phyloP scores from a whole-genome alignment of 352 stramenopile genomes.

The Pythium periplocum region DNA sequence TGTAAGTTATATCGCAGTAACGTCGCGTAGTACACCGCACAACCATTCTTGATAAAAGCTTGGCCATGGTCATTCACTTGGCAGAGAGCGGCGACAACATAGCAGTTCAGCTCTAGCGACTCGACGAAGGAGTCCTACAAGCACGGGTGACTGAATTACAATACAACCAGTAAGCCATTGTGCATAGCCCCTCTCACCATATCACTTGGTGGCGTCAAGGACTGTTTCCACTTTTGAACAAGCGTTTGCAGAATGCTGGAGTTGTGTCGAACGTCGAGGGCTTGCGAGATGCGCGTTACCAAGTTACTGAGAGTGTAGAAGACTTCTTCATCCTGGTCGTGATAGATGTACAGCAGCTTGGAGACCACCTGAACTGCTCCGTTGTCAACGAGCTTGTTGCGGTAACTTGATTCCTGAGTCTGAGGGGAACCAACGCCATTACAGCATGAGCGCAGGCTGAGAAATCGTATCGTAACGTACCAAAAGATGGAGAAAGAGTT shows the following conservation, averaged over 20 bases:
- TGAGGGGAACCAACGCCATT: too few relatives aligned
- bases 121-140: slow-evolving; percentile 27
- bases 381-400: background rate
- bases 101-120: slow-evolving; percentile 30
- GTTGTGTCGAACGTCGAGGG: slow-evolving; percentile 9
- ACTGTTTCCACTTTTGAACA: slow-evolving; percentile 19
- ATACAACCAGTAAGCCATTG: too few relatives aligned
- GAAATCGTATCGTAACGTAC: too few relatives aligned
- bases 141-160: too few relatives aligned
- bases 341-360: slow-evolving; percentile 12
- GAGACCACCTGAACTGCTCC: slow-evolving; percentile 2
- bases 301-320: slow-evolving; percentile 3
- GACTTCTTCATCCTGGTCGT: background rate
- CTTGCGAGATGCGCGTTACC: slow-evolving; percentile 3
- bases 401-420: background rate
- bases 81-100: slow-evolving; percentile 25
- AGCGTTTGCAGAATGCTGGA: slow-evolving; percentile 13
- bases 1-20: slow-evolving; percentile 24
- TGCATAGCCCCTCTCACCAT: slow-evolving; percentile 7
- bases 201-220: slow-evolving; percentile 13
- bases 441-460: too few relatives aligned
- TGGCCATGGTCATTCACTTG: slow-evolving; percentile 9
- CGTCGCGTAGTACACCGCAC: slow-evolving; percentile 14
- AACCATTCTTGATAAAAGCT: slow-evolving; percentile 12
- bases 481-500: too few relatives aligned